Percentiles rank a stretch among this genome's conserved stretches.
phyloP scores from a whole-genome alignment of 2,329 filamentous ascomycete genomes.

The Emergomyces orientalis region DNA sequence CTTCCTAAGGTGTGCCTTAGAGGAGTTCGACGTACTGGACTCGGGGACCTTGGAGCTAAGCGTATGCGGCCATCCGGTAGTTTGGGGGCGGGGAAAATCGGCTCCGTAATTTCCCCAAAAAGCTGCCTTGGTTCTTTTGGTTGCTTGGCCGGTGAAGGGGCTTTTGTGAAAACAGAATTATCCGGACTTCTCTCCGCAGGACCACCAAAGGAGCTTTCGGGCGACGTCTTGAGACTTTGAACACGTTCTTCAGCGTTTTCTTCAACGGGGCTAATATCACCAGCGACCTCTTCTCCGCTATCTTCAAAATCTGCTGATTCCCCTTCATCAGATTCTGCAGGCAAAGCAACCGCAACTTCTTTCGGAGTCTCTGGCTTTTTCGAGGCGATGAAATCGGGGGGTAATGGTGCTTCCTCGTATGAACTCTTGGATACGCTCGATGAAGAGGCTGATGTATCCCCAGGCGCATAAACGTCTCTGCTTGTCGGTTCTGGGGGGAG shows the following conservation, averaged over 20 bases:
- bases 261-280: conserved; percentile 29
- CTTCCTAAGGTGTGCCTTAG: conserved; percentile 24
- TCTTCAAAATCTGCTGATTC: conserved; percentile 36
- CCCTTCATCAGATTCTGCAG: conserved; percentile 26
- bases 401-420: conserved; percentile 31
- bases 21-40: conserved; percentile 32
- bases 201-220: conserved; percentile 38
- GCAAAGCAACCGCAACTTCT: conserved; percentile 25
- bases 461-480: conserved; percentile 37
- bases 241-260: conserved; percentile 22
- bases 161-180: conserved; percentile 34
- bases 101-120: conserved; percentile 39
- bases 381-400: conserved; percentile 22
- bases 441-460: conserved; percentile 42
- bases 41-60: conserved; percentile 36
- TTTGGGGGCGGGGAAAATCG: conserved; percentile 30
- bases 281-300: conserved; percentile 39
- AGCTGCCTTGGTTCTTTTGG: conserved; percentile 25
- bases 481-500: conserved; percentile 42
- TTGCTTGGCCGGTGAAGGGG: conserved; percentile 24
- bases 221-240: conserved; percentile 33
- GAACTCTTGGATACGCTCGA: conserved; percentile 35
- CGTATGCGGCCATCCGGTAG: conserved; percentile 23
- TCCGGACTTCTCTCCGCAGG: conserved; percentile 29
- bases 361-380: conserved; percentile 16